A percentile compares a stretch with the other conserved stretches of the same genome.
phyloP scores from a whole-genome alignment of 352 stramenopile genomes.

The Pythium pectinolyticum region DNA sequence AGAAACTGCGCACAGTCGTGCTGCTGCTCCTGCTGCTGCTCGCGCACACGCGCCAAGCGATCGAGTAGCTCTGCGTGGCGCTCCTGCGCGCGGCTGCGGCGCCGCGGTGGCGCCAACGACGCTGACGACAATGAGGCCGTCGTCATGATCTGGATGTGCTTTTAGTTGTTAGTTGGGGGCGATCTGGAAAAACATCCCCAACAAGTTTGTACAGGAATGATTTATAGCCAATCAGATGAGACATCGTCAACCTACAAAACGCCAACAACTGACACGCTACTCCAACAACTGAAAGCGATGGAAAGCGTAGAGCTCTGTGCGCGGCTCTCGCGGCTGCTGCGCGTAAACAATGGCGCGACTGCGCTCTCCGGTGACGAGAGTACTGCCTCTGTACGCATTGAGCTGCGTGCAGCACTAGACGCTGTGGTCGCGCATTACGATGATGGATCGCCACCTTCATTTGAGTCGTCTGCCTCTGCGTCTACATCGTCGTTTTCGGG shows the following conservation, averaged over 20 bases:
- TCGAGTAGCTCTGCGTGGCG: constrained; percentile 65
- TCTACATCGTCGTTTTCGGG: constrained; percentile 26
- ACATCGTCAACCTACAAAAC: too few relatives aligned
- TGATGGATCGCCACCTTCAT: constrained; percentile 25
- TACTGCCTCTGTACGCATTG: constrained; percentile 21
- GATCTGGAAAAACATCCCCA: too few relatives aligned
- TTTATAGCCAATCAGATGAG: constrained; percentile 27
- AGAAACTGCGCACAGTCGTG: constrained; percentile 44
- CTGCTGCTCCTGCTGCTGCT: constrained; percentile 42
- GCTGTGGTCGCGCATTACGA: constrained; percentile 37
- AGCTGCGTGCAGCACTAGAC: constrained; percentile 26
- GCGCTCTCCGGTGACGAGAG: background rate
- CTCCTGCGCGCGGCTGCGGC: constrained; percentile 28
- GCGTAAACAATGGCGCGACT: background rate
- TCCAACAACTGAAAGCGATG: constrained; percentile 17
- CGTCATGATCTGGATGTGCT: too few relatives aligned
- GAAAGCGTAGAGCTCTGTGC: constrained; percentile 60
- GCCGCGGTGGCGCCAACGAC: background rate
- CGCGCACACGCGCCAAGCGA: constrained; percentile 47
- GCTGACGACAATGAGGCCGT: constrained; percentile 17
- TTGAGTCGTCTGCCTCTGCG: too few relatives aligned
- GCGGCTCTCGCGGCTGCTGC: constrained; percentile 64
- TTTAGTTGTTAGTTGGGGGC: too few relatives aligned
- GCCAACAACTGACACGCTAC: background rate
- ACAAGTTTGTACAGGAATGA: background rate